Base-by-base conservation (phyloP, 1,139 yeast genomes). In the Pichia sp. region DNA sequence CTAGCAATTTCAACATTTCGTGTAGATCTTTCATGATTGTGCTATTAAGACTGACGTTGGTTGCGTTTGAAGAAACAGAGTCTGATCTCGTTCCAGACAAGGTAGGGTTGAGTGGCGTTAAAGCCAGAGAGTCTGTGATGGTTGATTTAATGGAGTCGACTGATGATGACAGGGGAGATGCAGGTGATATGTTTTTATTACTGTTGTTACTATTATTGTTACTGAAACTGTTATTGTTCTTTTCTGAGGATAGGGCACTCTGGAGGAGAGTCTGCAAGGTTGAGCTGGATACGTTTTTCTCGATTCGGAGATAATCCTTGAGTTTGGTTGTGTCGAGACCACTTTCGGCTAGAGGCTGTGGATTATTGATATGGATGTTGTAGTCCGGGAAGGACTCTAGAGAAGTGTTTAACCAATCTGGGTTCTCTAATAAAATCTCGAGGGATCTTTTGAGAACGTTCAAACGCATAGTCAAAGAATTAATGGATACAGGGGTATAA, bases 401-500 rank as follows among this genome's bases (percentile, higher is more conserved):
- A 4, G 68, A 60, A 23, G 65, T 68, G 56, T 55, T 58, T 8
- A 80, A 67, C 61, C 82, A 69, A 44, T 74, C 80, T 0, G 87
- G 87, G 47, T 85, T 70, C 50, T 83, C 90, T 53, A 80, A 69
- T 44, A 86, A 68, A 46, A 87, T 85, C 64, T 87, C 89, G 48
- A 88, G 69, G 7, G 95, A 85, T 57, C 95, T 71, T 62, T 83
- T 86, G 61, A 88, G 72, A 19, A 87, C 90, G 55, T 84, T 83
- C 55, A 88, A 70, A 52, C 96, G 72, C 50, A 87, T 79, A 0
- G 95, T 88, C 53, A 88, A 69, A 1, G 95, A 85, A 62, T 86
- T 85, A 21, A 90, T 93, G 4, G 95, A 84, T 52, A 87, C 72
- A 55, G 86, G 88, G 5, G 95, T 90, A 66, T 87, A 88, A 0